These are phyloP conservation scores for Cystobasidiaceae sp. DNA, from an alignment of 1,284 basidiomycete genomes.

Conservation along the genomic window DNA sequence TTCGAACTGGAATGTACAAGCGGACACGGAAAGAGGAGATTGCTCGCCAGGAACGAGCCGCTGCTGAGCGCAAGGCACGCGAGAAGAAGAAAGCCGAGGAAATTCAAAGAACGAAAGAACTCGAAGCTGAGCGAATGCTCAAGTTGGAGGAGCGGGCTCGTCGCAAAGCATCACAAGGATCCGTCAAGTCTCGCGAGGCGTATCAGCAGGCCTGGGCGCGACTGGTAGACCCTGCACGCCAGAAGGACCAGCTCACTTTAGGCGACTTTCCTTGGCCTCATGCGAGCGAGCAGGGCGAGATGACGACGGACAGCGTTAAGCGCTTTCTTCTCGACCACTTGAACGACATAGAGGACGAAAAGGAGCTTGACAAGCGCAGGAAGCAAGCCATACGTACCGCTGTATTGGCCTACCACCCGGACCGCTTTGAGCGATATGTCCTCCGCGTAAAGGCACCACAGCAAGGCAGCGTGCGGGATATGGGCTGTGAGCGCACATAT, in stretches of 20 bases:
- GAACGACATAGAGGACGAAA: conserved; percentile 1
- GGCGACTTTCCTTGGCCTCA: conserved; percentile 32
- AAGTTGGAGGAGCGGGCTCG: conserved; percentile 22
- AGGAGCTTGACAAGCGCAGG: conserved; percentile 11
- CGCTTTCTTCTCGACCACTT: conserved; percentile 23
- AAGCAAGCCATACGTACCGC: conserved; percentile 30
- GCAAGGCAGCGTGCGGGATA: conserved; percentile 16
- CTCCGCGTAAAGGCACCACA: conserved; percentile 8
- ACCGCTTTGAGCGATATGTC: conserved; percentile 32
- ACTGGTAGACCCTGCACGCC: conserved; percentile 13
- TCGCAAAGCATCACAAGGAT: conserved; percentile 16
- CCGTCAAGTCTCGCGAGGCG: conserved; percentile 15
- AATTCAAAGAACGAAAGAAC: conserved; percentile 1
- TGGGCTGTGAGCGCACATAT: conserved; percentile 21
- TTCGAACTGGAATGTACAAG: conserved; percentile 30
- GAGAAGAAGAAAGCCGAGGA: conserved; percentile 18
- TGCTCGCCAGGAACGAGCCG: conserved; percentile 18
- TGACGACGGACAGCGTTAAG: conserved; percentile 13
- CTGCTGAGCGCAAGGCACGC: conserved; percentile 7
- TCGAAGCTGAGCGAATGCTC: conserved; percentile 27
- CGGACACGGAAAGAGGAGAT: conserved; percentile 31
- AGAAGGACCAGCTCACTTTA: background rate
- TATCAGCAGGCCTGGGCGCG: conserved; percentile 30
- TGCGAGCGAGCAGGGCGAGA: conserved; percentile 8
- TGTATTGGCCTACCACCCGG: conserved; percentile 33